These are phyloP conservation scores for Tetracladium maxilliforme DNA, from an alignment of 2,329 filamentous ascomycete species.

Conservation along the genomic window DNA sequence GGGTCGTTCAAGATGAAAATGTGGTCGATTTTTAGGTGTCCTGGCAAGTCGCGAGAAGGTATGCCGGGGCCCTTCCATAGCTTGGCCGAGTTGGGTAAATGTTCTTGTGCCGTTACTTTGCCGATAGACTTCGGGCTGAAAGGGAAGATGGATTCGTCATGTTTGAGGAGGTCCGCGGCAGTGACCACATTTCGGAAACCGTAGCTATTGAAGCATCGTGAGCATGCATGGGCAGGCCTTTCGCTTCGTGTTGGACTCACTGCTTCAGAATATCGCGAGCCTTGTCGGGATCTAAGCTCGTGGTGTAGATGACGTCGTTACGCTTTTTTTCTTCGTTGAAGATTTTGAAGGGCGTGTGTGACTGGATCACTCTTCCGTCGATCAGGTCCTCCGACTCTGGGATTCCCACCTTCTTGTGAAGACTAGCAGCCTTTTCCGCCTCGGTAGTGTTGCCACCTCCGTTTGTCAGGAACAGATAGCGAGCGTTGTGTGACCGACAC, in stretches of 20 bases:
- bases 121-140: slow-evolving; percentile 55
- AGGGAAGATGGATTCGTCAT: slow-evolving; percentile 64
- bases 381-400: slow-evolving; percentile 54
- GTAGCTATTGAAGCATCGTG: slow-evolving; percentile 23
- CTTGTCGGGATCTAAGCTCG: slow-evolving; percentile 62
- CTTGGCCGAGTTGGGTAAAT: slow-evolving; percentile 42
- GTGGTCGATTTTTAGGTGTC: slow-evolving; percentile 65
- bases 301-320: slow-evolving; percentile 41
- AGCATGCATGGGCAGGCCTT: not conserved
- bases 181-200: slow-evolving; percentile 75
- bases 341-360: slow-evolving; percentile 78
- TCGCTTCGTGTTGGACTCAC: not conserved
- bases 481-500: slow-evolving; percentile 61
- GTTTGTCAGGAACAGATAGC: slow-evolving; percentile 92
- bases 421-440: slow-evolving; percentile 52
- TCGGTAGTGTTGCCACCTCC: slow-evolving; percentile 85
- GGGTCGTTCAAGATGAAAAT: slow-evolving; percentile 94
- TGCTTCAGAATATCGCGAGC: slow-evolving; percentile 30
- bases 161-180: slow-evolving; percentile 67
- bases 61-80: slow-evolving; percentile 33
- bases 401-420: slow-evolving; percentile 51
- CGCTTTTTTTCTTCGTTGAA: slow-evolving; percentile 40
- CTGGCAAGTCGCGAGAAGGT: slow-evolving; percentile 23
- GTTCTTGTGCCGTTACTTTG: no score
- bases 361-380: no score